Conservation (phyloP, 2,329 filamentous ascomycete genomes). For the Aspergillus sp. region DNA sequence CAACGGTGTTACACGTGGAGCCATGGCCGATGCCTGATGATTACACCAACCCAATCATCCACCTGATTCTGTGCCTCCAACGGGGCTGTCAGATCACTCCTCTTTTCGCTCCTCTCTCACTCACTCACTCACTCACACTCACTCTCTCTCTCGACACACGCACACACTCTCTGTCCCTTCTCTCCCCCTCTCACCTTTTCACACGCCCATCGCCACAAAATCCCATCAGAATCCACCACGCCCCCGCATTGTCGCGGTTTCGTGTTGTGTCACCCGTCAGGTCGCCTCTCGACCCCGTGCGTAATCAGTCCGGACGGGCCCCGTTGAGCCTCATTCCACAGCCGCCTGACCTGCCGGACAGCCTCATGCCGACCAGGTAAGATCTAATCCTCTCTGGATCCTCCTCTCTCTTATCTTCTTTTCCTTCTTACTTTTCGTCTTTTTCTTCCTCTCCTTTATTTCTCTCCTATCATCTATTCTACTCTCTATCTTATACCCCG, state of each 20-base stretch:
- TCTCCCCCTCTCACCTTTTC: not conserved
- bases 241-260: constrained; percentile 1
- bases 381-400: constrained; percentile 10
- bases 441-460: not conserved
- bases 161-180: constrained; percentile 5
- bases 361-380: constrained; percentile 10
- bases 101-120: constrained; percentile 2
- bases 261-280: constrained; percentile 9
- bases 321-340: constrained; percentile 18
- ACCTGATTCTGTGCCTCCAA: not conserved
- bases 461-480: no score
- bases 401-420: not conserved
- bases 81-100: not conserved
- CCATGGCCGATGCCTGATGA: no score
- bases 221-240: no score
- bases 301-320: constrained; percentile 11
- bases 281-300: not conserved
- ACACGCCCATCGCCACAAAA: no score
- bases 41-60: no score
- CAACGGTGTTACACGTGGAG: no score
- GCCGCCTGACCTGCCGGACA: not conserved
- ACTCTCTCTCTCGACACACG: not conserved
- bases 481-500: not conserved
- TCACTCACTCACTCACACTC: constrained; percentile 7
- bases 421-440: no score